Conservation (phyloP, 768 basidiomycete species). For the Udeniomyces megalosporus region DNA sequence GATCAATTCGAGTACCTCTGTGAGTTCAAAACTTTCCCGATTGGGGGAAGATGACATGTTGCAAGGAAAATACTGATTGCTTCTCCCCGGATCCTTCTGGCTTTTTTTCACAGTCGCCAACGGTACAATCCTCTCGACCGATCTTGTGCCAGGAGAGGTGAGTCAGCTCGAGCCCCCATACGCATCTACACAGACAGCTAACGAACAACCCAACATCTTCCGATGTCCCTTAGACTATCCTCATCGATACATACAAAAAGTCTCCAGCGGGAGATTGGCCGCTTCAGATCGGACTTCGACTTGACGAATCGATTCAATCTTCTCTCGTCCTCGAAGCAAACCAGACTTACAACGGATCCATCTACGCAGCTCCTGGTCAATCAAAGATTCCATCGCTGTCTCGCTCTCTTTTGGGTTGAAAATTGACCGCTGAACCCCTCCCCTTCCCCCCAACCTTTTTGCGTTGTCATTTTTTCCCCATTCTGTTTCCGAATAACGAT, state of each 20-base stretch:
- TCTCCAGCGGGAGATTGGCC: conserved; percentile 10
- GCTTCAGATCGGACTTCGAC: neutral
- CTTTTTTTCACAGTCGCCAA: neutral
- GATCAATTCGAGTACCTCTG: neutral
- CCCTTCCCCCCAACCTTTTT: neutral
- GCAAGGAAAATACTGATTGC: too few relatives aligned
- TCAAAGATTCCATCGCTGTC: neutral
- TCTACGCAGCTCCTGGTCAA: neutral
- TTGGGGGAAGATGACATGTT: neutral
- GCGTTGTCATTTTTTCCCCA: neutral
- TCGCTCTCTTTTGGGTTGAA: neutral
- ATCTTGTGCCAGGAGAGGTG: neutral
- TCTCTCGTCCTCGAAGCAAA: neutral
- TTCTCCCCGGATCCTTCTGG: too few relatives aligned
- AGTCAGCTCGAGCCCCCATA: too few relatives aligned
- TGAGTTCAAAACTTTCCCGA: neutral
- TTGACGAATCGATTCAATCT: neutral
- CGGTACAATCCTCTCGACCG: neutral
- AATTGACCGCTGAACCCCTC: neutral
- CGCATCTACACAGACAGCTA: too few relatives aligned
- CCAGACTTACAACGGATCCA: neutral
- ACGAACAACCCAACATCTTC: too few relatives aligned
- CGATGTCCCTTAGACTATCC: too few relatives aligned
- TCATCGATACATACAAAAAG: conserved; percentile 5
- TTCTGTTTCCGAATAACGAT: neutral